phyloP scores from a whole-genome alignment of 768 basidiomycete species.

The Artomyces pyxidatus region DNA sequence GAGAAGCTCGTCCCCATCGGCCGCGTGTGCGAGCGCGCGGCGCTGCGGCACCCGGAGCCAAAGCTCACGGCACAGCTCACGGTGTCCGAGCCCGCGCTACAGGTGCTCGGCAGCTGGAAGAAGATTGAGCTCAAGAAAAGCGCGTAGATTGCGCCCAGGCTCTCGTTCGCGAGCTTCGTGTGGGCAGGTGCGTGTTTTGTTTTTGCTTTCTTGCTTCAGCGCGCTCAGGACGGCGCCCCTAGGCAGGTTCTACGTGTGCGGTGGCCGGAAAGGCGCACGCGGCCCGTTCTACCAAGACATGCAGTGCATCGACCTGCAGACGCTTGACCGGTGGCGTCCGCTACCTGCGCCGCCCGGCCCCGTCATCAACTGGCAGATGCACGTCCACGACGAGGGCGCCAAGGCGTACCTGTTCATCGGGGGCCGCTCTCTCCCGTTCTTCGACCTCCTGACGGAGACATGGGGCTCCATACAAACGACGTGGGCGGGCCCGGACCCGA shows the following conservation, averaged over 20 bases:
- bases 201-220: neutral
- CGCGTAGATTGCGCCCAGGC: conserved; percentile 22
- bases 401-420: conserved; percentile 32
- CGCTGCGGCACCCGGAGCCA: conserved; percentile 14
- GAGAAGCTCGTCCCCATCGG: neutral
- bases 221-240: neutral
- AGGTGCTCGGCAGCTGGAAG: conserved; percentile 31
- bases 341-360: conserved; percentile 13
- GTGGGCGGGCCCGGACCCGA: conserved; percentile 12
- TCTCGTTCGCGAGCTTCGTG: conserved; percentile 17
- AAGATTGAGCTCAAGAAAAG: conserved; percentile 22
- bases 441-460: conserved; percentile 27
- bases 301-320: conserved; percentile 16
- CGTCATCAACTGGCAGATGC: conserved; percentile 12
- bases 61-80: conserved; percentile 5
- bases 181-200: neutral
- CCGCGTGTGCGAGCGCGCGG: neutral
- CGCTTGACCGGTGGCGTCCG: conserved; percentile 13
- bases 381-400: conserved; percentile 17
- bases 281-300: conserved; percentile 14
- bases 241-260: conserved; percentile 15
- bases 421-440: conserved; percentile 22
- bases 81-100: conserved; percentile 12
- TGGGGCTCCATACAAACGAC: conserved; percentile 27
- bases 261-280: conserved; percentile 9